A percentile compares a stretch with the other conserved stretches of the same genome.
Conservation (phyloP, 345 rosid genomes). For the Capsella bursapastoris region DNA sequence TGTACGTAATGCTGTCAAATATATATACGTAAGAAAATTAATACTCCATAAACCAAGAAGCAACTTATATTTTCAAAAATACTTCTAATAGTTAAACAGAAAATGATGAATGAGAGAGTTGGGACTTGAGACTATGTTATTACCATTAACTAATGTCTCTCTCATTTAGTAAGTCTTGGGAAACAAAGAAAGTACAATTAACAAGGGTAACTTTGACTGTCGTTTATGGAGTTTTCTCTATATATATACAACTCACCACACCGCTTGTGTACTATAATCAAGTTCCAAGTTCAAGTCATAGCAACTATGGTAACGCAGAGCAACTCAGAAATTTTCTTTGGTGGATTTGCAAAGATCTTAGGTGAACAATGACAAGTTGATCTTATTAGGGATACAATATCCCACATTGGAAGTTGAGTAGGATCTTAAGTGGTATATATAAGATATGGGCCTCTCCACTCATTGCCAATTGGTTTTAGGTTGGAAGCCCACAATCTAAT, state of each 20-base stretch:
- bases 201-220: background rate
- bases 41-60: background rate
- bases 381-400: background rate
- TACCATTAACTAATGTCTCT: background rate
- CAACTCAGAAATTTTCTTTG: background rate
- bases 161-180: background rate
- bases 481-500: too few relatives aligned
- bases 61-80: background rate
- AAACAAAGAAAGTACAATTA: background rate
- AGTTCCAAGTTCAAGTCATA: too few relatives aligned
- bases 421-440: too few relatives aligned
- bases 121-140: background rate
- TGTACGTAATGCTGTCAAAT: too few relatives aligned
- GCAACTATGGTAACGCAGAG: background rate
- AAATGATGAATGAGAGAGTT: background rate
- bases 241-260: background rate
- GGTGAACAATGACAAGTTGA: background rate
- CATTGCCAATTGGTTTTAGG: too few relatives aligned
- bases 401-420: too few relatives aligned
- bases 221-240: background rate
- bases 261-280: background rate
- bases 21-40: too few relatives aligned
- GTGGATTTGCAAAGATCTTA: background rate
- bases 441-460: too few relatives aligned
- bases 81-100: background rate